A percentile compares a stretch with the other conserved stretches of the same genome.
Evolutionary conservation across 2,329 filamentous ascomycete species (phyloP).

Genomic region (Stachybotrys chartarum): DNA sequence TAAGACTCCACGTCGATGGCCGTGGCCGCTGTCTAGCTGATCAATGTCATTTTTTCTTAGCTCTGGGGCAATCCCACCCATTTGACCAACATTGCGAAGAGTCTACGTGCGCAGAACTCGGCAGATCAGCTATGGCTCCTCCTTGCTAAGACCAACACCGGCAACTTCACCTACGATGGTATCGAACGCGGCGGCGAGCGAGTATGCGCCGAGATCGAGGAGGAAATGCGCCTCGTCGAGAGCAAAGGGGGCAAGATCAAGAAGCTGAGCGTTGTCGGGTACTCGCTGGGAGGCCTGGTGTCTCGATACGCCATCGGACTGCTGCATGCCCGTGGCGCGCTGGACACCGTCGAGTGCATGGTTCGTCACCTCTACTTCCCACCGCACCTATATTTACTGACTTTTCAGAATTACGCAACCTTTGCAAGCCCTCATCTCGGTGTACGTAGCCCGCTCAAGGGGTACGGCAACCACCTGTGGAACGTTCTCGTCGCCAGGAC

Average conservation of each 20-base stretch:
- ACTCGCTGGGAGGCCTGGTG: conserved; percentile 82
- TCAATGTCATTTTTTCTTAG: conserved; percentile 22
- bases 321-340: conserved; percentile 70
- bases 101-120: conserved; percentile 53
- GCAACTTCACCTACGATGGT: conserved; percentile 65
- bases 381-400: not conserved
- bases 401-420: conserved; percentile 72
- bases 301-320: conserved; percentile 81
- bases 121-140: conserved; percentile 62
- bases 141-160: conserved; percentile 64
- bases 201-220: conserved; percentile 59
- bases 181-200: conserved; percentile 62
- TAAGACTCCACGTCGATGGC: conserved; percentile 31
- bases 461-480: conserved; percentile 61
- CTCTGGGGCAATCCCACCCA: conserved; percentile 77
- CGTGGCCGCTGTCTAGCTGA: conserved; percentile 12
- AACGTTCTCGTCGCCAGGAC: conserved; percentile 80
- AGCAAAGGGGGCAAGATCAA: conserved; percentile 62
- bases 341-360: conserved; percentile 74
- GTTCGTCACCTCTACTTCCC: conserved; percentile 32
- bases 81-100: conserved; percentile 59
- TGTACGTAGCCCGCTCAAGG: conserved; percentile 62
- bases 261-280: conserved; percentile 82
- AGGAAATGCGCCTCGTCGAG: conserved; percentile 50
- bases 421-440: conserved; percentile 82